These are phyloP conservation scores for Phtheirospermum japonicum DNA, from an alignment of 257 asterid genomes.

Conservation along the genomic window DNA sequence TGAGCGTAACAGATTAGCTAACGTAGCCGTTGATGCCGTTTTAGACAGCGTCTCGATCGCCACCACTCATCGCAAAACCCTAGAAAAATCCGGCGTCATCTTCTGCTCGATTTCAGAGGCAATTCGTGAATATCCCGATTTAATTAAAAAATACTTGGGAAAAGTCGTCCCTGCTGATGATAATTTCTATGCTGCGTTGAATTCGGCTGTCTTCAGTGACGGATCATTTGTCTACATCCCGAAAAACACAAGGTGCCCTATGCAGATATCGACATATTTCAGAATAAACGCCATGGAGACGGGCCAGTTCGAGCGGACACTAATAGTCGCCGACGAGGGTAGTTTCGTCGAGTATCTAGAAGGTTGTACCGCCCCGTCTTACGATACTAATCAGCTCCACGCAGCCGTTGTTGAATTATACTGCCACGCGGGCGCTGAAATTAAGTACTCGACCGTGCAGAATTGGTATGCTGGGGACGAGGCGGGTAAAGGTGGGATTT, in stretches of 20 bases:
- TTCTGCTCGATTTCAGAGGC: constrained; percentile 98
- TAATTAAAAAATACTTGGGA: constrained; percentile 70
- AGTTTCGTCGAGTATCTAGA: constrained; percentile 93
- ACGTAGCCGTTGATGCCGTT: constrained; percentile 95
- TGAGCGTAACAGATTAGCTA: constrained; percentile 82
- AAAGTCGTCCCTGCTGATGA: constrained; percentile 90
- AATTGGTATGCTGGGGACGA: constrained; percentile 98
- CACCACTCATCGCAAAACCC: constrained; percentile 80
- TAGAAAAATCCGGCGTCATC: constrained; percentile 83
- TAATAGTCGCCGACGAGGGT: constrained; percentile 89
- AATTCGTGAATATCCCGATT: constrained; percentile 72
- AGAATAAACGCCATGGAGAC: constrained; percentile 97
- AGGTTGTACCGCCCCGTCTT: constrained; percentile 98
- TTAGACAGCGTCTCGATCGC: constrained; percentile 94
- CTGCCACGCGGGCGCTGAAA: constrained; percentile 77
- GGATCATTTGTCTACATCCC: constrained; percentile 96
- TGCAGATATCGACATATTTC: constrained; percentile 94
- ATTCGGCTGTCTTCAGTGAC: constrained; percentile 94
- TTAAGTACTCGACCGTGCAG: constrained; percentile 92
- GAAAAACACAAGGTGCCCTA: constrained; percentile 78
- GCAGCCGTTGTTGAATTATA: constrained; percentile 95
- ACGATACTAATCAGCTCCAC: constrained; percentile 85
- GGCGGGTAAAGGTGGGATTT: constrained; percentile 85
- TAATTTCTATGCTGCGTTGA: constrained; percentile 77
- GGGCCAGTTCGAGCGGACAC: constrained; percentile 94